phyloP scores from a whole-genome alignment of 2,329 filamentous ascomycete genomes.

The Oidium heveae region DNA sequence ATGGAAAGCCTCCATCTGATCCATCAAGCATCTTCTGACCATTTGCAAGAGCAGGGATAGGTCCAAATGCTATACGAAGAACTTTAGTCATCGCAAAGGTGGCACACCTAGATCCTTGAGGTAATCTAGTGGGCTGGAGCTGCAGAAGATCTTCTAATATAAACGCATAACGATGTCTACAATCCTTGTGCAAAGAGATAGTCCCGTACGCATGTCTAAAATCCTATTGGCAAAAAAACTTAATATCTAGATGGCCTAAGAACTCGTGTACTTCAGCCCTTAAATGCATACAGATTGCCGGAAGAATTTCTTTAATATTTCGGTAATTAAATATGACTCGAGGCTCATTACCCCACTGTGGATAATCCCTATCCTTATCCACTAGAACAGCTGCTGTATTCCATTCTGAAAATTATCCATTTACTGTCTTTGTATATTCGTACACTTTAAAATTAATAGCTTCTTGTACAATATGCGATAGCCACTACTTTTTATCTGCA shows the following conservation, averaged over 20 bases:
- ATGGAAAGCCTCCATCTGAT: neutral
- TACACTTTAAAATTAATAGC: neutral
- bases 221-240: neutral
- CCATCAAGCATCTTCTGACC: neutral
- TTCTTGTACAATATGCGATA: neutral
- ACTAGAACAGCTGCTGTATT: neutral
- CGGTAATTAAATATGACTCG: too few species aligned
- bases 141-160: neutral
- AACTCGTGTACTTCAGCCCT: constrained; percentile 1
- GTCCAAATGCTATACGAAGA: neutral
- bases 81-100: neutral
- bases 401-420: neutral
- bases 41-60: neutral
- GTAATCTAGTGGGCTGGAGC: neutral
- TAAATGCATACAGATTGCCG: neutral
- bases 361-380: neutral
- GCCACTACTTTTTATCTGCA: neutral
- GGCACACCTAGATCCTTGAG: neutral
- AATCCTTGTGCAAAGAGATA: neutral
- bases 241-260: too few species aligned
- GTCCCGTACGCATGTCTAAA: constrained; percentile 1
- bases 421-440: neutral
- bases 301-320: constrained; percentile 1
- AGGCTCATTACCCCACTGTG: too few species aligned
- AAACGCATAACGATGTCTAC: neutral